A percentile compares a stretch with the other conserved stretches of the same genome.
Evolutionary conservation across 176 grass and related monocot species (phyloP).

Genomic region (Zoysia japonica): DNA sequence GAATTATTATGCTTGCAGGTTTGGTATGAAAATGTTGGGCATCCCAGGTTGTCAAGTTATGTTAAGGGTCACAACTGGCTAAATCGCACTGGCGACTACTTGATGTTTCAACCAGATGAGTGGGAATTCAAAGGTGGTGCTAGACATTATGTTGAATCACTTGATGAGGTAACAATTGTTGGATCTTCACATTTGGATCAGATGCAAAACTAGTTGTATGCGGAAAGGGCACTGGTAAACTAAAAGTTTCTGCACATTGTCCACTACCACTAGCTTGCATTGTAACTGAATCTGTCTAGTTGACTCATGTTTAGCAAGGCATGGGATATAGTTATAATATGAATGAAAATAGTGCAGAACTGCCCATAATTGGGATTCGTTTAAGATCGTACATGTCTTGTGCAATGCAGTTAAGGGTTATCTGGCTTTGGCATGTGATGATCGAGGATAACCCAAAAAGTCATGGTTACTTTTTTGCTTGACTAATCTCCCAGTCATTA

Average conservation of each 20-base stretch:
- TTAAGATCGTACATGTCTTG: slow-evolving; percentile 9
- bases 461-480: not conserved
- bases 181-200: slow-evolving; percentile 17
- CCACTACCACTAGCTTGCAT: not conserved
- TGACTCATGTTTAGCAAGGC: not conserved
- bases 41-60: slow-evolving; percentile 69
- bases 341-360: slow-evolving; percentile 8
- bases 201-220: slow-evolving; percentile 19
- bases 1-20: slow-evolving; percentile 47
- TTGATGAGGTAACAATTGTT: slow-evolving; percentile 69
- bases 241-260: slow-evolving; percentile 23
- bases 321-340: not conserved
- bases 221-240: not conserved
- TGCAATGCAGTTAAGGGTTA: slow-evolving; percentile 9
- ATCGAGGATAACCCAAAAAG: not conserved
- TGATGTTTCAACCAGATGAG: slow-evolving; percentile 62
- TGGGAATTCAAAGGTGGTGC: slow-evolving; percentile 81
- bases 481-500: slow-evolving; percentile 11
- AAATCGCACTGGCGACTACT: slow-evolving; percentile 59
- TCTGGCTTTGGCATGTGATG: not conserved
- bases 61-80: slow-evolving; percentile 75
- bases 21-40: slow-evolving; percentile 76
- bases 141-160: slow-evolving; percentile 68
- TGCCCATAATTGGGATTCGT: not conserved
- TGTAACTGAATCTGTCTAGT: not conserved